These are phyloP conservation scores for Avena eriantha DNA, from an alignment of 176 grass and related monocot genomes.

Conservation along the genomic window DNA sequence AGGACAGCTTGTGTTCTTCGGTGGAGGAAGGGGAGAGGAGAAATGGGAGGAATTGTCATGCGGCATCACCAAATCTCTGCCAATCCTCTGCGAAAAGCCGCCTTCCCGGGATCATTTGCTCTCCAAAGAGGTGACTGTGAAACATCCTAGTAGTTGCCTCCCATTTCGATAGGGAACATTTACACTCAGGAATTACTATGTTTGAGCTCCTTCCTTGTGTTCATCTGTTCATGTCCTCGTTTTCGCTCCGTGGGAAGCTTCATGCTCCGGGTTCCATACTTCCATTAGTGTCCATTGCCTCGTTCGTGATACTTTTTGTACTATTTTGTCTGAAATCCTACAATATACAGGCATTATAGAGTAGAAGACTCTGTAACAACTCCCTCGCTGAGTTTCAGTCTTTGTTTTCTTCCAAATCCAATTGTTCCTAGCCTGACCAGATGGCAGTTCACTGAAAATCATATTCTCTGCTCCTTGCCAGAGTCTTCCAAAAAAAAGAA, in stretches of 20 bases:
- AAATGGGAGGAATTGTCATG: constrained; percentile 44
- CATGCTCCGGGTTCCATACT: background rate
- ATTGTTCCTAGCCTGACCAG: background rate
- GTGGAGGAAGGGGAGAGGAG: background rate
- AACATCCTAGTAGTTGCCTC: background rate
- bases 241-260: background rate
- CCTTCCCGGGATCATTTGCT: constrained; percentile 1
- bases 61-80: constrained; percentile 37
- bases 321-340: background rate
- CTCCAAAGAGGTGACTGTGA: constrained; percentile 42
- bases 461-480: background rate
- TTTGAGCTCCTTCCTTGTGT: background rate
- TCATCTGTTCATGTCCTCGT: background rate
- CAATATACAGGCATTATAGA: no score
- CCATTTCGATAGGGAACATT: background rate
- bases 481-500: background rate
- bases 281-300: background rate
- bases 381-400: background rate
- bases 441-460: background rate
- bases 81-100: background rate
- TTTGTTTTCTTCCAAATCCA: background rate
- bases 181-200: background rate
- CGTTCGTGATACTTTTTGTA: background rate
- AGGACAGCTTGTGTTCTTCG: background rate
- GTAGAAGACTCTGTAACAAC: background rate